phyloP scores from a whole-genome alignment of 257 asterid genomes.

The Oldenlandia corymbosa region DNA sequence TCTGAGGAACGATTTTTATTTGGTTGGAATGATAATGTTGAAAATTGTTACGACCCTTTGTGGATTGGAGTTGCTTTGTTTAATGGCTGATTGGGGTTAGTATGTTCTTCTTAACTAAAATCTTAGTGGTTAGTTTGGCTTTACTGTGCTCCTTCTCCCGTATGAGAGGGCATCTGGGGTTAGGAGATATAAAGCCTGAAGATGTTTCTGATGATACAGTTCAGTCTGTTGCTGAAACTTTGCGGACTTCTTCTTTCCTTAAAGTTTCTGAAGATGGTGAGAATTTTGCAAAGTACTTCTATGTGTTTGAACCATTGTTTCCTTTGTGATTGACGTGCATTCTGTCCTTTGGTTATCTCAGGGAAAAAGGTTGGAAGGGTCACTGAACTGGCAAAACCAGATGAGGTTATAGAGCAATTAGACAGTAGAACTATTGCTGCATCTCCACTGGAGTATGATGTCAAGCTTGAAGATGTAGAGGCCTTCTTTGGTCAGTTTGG shows the following conservation, averaged over 20 bases:
- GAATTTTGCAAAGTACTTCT: constrained; percentile 10
- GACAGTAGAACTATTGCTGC: constrained; percentile 82
- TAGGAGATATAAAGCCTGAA: constrained; percentile 71
- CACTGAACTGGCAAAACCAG: constrained; percentile 65
- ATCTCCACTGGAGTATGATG: constrained; percentile 71
- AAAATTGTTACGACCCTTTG: too few species aligned
- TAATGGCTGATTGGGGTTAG: background rate
- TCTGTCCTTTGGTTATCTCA: constrained; percentile 16
- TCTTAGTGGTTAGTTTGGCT: constrained; percentile 76
- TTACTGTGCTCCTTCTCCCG: constrained; percentile 74
- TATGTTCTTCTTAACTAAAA: constrained; percentile 48
- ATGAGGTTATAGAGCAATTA: constrained; percentile 74
- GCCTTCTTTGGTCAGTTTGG: constrained; percentile 62
- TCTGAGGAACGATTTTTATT: background rate
- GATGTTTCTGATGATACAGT: constrained; percentile 67
- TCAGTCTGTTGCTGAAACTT: constrained; percentile 66
- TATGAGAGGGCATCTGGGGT: constrained; percentile 69
- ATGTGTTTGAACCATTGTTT: background rate
- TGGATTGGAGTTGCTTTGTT: background rate
- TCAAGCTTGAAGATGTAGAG: constrained; percentile 75
- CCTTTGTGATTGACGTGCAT: background rate
- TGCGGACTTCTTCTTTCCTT: constrained; percentile 66
- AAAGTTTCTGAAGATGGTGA: constrained; percentile 88
- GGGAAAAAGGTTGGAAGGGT: constrained; percentile 78
- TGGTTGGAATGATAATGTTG: background rate